Conservation (phyloP, 2,329 filamentous ascomycete genomes). For the Nannizzia gypsea region DNA sequence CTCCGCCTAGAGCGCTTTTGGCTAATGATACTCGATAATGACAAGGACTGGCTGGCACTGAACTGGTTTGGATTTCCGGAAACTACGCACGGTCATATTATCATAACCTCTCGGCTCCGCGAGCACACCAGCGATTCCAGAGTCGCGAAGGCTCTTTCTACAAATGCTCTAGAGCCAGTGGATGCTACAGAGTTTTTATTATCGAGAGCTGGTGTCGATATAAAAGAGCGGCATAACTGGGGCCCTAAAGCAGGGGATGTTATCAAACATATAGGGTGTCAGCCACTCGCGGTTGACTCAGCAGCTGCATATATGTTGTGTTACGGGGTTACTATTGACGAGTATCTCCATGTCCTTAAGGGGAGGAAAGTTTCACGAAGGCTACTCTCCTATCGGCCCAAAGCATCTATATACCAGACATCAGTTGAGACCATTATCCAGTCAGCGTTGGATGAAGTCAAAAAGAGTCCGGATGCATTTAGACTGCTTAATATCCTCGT, state of each 20-base stretch:
- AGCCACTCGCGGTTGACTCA: conserved; percentile 6
- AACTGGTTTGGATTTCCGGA: conserved; percentile 2
- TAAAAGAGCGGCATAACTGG: background rate
- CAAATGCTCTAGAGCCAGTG: background rate
- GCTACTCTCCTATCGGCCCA: background rate
- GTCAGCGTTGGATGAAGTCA: conserved; percentile 4
- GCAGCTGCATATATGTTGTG: conserved; percentile 5
- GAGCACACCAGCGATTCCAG: conserved; percentile 2
- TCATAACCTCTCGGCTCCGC: conserved; percentile 2
- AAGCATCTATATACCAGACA: conserved; percentile 5
- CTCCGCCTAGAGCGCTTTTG: background rate
- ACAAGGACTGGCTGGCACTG: conserved; percentile 1
- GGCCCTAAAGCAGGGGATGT: background rate
- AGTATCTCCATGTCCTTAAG: conserved; percentile 1
- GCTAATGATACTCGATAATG: conserved; percentile 7
- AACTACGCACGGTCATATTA: conserved; percentile 2
- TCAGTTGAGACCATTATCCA: conserved; percentile 6
- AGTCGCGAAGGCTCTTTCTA: background rate
- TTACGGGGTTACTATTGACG: background rate
- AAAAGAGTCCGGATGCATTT: conserved; percentile 1
- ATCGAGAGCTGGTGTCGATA: background rate
- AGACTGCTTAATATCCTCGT: conserved; percentile 6
- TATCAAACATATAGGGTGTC: background rate
- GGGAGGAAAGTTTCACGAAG: background rate
- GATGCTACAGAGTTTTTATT: conserved; percentile 4